Evolutionary conservation across 2,329 filamentous ascomycete genomes (phyloP), one percentile per base, ranked within the genome.

Genomic region (Acarospora socialis): DNA sequence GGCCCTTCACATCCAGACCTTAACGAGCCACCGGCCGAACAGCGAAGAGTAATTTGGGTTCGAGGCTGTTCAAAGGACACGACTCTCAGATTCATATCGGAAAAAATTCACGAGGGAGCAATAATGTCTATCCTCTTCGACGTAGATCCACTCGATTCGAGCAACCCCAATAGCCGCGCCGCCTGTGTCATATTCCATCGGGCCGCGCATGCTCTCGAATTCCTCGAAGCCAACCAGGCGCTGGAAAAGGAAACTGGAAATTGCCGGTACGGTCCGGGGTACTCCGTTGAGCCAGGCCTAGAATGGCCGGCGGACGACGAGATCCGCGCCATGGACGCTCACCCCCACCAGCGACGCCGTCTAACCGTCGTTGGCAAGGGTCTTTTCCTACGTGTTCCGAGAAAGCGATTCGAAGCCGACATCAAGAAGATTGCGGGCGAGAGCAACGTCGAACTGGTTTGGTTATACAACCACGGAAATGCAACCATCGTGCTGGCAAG

Each of bases 391-490:
- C 21, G 8, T 17, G 4, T 15, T 12, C 9, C 6, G 7, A 20
- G 22, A 14, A 15, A 10, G 9, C 7, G 9, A 28, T 27, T 19
- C 12, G 12, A 47, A 14, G 54, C 57, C 33, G 44, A 59, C 15
- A 31, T 34, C 21, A 46, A 46, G 12, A 36, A 48, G 18, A 41
- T 57, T 18, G 49, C 43, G 7, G 55, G 55, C 6, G 30, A 42
- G 4, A 47, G 48, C 16, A 55, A 55, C 30, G 46, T 59, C 32
- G 56, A 59, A 32, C 49, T 57, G 33, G 42, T 56, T 10, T 59
- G 54, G 52, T 46, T 56, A 4, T 59, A 57, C 39, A 60, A 60
- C 33, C 48, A 50, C 34, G 56, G 56, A 5, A 60, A 60, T 32
- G 56, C 54, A 10, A 59, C 54, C 23, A 52, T 50, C 5, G 50